phyloP scores from a whole-genome alignment of 2,329 filamentous ascomycete species.

The Fusarium xyrophilum region DNA sequence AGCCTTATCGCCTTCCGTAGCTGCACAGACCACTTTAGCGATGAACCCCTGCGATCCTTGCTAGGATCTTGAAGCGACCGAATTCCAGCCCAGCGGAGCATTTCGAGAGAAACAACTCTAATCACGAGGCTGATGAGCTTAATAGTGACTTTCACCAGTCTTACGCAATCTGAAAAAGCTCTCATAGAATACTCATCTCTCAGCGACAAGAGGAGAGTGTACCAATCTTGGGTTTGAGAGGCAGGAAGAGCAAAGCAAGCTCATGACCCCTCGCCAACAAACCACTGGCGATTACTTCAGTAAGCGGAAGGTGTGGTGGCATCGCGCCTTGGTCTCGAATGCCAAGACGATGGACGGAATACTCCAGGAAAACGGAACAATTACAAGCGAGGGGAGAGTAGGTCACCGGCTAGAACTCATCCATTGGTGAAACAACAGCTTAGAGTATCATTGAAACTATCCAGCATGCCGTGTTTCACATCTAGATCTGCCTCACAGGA shows the following conservation, averaged over 20 bases:
- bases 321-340: neutral
- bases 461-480: neutral
- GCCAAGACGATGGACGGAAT: neutral
- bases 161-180: neutral
- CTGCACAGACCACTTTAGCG: neutral
- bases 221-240: too few species aligned
- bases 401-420: neutral
- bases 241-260: neutral
- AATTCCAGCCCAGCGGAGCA: neutral
- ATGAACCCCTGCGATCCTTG: neutral
- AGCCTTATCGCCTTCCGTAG: too few species aligned
- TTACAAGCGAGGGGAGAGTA: neutral
- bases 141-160: too few species aligned
- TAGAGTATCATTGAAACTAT: neutral
- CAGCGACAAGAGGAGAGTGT: too few species aligned
- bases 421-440: slow-evolving; percentile 6
- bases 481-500: fast-evolving
- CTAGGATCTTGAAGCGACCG: slow-evolving; percentile 1
- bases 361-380: neutral
- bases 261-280: neutral
- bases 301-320: neutral
- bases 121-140: neutral
- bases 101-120: neutral
- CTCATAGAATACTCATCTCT: neutral
- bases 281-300: neutral